Evolutionary conservation across 305 asterid species (phyloP).

Genomic region (Rubia peregrina): DNA sequence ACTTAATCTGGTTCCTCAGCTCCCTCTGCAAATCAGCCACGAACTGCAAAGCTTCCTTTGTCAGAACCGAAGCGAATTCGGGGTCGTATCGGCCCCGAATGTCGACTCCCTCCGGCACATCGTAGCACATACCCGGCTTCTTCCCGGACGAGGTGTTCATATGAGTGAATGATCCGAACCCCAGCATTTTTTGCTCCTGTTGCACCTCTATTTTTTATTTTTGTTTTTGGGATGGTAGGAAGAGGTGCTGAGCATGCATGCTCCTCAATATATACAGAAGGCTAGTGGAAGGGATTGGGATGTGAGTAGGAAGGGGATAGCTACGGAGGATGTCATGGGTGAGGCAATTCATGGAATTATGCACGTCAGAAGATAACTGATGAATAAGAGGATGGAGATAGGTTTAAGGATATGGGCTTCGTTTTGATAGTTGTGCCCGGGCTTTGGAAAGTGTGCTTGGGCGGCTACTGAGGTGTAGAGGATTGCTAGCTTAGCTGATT

Average conservation of each 20-base stretch:
- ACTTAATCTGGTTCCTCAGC: conserved; percentile 50
- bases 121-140: conserved; percentile 39
- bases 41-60: conserved; percentile 58
- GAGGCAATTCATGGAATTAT: background rate
- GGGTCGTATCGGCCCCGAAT: conserved; percentile 68
- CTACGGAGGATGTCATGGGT: background rate
- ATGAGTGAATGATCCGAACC: conserved; percentile 37
- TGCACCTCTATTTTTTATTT: too few species aligned
- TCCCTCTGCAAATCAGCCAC: conserved; percentile 70
- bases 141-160: conserved; percentile 9
- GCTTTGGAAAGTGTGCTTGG: background rate
- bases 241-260: background rate
- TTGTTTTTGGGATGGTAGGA: background rate
- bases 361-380: background rate
- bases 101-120: conserved; percentile 74
- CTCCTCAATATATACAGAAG: background rate
- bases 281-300: background rate
- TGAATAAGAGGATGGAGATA: background rate
- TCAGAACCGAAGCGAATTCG: conserved; percentile 49
- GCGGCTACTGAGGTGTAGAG: background rate
- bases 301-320: background rate
- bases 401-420: background rate
- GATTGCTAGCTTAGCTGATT: too few species aligned
- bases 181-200: conserved; percentile 35
- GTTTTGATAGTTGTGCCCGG: background rate